Conservation (phyloP, 139 green algal genomes). For the Ettlia oleoabundans region DNA sequence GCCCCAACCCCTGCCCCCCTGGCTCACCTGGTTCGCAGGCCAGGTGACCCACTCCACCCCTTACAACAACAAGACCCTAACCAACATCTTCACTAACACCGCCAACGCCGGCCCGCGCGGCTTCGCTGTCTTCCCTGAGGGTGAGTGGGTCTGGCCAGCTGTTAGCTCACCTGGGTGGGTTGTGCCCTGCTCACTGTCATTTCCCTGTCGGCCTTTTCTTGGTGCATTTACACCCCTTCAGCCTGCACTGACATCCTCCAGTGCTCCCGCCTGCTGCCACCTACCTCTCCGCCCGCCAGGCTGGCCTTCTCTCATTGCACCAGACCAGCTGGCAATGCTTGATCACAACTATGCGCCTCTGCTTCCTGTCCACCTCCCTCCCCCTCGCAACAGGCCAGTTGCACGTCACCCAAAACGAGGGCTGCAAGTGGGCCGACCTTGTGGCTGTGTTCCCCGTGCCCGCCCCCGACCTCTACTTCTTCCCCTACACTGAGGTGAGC, state of each 20-base stretch:
- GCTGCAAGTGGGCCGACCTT: background rate
- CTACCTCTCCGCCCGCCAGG: background rate
- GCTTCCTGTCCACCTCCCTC: background rate
- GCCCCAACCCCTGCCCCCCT: background rate
- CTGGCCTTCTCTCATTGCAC: background rate
- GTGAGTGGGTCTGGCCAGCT: background rate
- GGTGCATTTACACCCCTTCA: no score
- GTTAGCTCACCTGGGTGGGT: background rate
- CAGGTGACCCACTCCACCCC: conserved; percentile 5
- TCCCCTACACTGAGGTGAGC: conserved; percentile 2
- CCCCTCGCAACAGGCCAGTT: background rate
- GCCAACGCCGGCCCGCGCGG: background rate
- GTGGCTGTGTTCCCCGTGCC: background rate
- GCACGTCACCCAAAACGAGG: conserved; percentile 9
- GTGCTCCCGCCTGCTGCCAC: background rate
- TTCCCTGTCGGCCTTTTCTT: background rate
- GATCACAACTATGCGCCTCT: background rate
- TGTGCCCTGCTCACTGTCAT: background rate
- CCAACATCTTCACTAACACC: conserved; percentile 2
- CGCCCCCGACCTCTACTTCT: background rate
- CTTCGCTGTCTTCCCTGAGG: background rate
- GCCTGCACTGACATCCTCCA: background rate
- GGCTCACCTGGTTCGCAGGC: background rate
- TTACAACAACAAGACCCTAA: conserved; percentile 13
- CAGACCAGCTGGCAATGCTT: background rate